Percentiles rank a stretch among this genome's conserved stretches.
phyloP scores from a whole-genome alignment of 352 stramenopile species.

The Phytophthora rubi region DNA sequence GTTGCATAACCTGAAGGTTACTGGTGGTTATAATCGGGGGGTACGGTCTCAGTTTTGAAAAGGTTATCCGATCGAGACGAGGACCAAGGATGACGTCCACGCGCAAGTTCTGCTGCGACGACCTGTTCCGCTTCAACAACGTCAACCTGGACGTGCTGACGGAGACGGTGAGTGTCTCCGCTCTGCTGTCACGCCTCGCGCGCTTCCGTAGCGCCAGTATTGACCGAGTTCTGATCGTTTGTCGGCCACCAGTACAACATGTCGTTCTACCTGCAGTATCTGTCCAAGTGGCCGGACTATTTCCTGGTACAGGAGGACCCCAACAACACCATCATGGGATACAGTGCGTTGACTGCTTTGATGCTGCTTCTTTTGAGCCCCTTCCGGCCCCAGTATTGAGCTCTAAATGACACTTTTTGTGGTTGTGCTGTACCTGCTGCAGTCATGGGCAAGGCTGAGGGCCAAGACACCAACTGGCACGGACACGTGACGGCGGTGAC shows the following conservation, averaged over 20 bases:
- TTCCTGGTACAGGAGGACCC: conserved; percentile 95
- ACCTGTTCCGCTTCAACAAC: conserved; percentile 99
- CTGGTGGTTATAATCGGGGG: not conserved
- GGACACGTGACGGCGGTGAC: conserved; percentile 98
- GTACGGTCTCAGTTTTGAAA: not conserved
- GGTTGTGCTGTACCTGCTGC: conserved; percentile 18
- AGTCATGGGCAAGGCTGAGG: conserved; percentile 97
- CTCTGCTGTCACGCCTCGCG: not conserved
- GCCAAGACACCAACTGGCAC: conserved; percentile 95
- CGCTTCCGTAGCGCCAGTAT: not conserved
- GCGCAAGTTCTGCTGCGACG: conserved; percentile 95
- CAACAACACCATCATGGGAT: conserved; percentile 96
- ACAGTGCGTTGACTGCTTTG: conserved; percentile 57
- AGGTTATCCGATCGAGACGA: not conserved
- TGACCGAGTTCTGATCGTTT: conserved; percentile 24
- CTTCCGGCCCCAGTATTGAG: not conserved
- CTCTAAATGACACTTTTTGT: conserved; percentile 22
- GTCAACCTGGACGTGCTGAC: conserved; percentile 98
- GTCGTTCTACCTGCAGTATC: conserved; percentile 97
- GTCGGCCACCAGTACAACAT: conserved; percentile 91
- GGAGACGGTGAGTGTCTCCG: conserved; percentile 77
- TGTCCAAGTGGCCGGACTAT: conserved; percentile 97
- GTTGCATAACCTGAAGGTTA: not conserved
- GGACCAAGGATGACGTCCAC: conserved; percentile 92
- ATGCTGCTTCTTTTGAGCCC: conserved; percentile 6